Evolutionary conservation across 495 filamentous ascomycete genomes (phyloP), one percentile per base, ranked within the genome.

Genomic region (Penicillium samsonianum): DNA sequence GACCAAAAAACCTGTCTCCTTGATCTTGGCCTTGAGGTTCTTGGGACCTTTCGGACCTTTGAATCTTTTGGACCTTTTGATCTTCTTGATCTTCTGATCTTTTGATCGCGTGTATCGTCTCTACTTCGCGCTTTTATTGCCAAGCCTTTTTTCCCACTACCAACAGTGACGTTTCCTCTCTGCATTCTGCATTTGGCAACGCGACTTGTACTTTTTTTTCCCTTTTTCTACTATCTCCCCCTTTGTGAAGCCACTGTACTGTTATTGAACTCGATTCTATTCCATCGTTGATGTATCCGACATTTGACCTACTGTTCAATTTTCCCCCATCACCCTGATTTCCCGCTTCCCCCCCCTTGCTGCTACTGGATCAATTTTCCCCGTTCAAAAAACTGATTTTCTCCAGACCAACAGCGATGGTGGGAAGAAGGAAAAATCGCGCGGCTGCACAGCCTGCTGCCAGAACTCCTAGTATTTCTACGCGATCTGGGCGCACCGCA

Each of bases 331-430:
- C 11, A 19, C 40, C 35, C 22, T 53, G 22, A 45, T 44, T 48
- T 31, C 25, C 26, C 50, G 37, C 38, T 28, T n/a, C 28, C 17
- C 25, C 50, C 51, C 45, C 53, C 53, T 55, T 55, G 53, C 52
- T 54, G 52, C 20, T 37, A 55, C 42, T 45, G 50, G 50, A 41
- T 35, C 38, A 20, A 52, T 47, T 46, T 45, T 25, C 53, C 53
- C 53, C 31, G 26, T 44, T 26, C 48, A 26, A 55, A 26, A 55
- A 42, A 38, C 57, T 60, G 50, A 46, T 20, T 46, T 44, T 37
- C 19, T 40, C 9, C 53, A 65, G 60, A 60, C 62, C 51, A 53
- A 65, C 58, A 59, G 60, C 61, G 55, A 76, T 76, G 73, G 71
- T 70, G 54, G 71, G 71, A 59, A 52, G 59, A 63, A 55, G 56